phyloP scores from a whole-genome alignment of 129 eudicot species.

The Helianthus tuberosus region DNA sequence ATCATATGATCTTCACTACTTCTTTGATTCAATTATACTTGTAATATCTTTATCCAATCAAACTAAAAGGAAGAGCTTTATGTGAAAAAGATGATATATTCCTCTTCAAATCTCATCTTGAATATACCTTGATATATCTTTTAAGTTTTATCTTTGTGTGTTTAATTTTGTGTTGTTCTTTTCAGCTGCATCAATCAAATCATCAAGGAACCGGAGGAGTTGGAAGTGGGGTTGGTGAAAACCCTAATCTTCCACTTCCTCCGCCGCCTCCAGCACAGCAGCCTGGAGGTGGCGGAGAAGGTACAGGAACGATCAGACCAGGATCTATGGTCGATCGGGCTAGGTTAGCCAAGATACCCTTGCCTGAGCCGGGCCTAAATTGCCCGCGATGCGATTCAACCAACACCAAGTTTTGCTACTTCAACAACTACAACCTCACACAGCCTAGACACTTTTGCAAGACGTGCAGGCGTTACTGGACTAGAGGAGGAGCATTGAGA shows the following conservation, averaged over 20 bases:
- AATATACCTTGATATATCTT: constrained; percentile 44
- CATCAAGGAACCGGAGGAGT: constrained; percentile 36
- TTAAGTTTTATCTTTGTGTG: constrained; percentile 4
- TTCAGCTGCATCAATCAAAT: constrained; percentile 58
- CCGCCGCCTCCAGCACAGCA: constrained; percentile 32
- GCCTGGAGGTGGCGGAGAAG: constrained; percentile 25
- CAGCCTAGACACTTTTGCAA: constrained; percentile 82
- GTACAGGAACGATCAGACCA: constrained; percentile 52
- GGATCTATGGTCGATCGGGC: constrained; percentile 83
- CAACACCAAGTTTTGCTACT: constrained; percentile 74
- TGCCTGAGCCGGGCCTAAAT: constrained; percentile 65
- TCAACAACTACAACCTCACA: constrained; percentile 71
- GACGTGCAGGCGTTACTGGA: constrained; percentile 75
- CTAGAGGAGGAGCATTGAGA: constrained; percentile 70
- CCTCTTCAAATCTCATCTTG: constrained; percentile 48
- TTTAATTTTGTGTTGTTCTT: constrained; percentile 22
- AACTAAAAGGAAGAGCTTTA: constrained; percentile 30
- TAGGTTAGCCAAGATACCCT: constrained; percentile 59
- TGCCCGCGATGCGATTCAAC: constrained; percentile 77
- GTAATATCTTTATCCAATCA: constrained; percentile 36
- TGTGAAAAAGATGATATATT: constrained; percentile 47
- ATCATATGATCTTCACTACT: constrained; percentile 26
- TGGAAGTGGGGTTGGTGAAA: constrained; percentile 28
- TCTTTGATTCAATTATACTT: constrained; percentile 13
- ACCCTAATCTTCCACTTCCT: constrained; percentile 44